These are phyloP conservation scores for Austroboletus eburneus DNA, from an alignment of 768 basidiomycete genomes.

Conservation along the genomic window DNA sequence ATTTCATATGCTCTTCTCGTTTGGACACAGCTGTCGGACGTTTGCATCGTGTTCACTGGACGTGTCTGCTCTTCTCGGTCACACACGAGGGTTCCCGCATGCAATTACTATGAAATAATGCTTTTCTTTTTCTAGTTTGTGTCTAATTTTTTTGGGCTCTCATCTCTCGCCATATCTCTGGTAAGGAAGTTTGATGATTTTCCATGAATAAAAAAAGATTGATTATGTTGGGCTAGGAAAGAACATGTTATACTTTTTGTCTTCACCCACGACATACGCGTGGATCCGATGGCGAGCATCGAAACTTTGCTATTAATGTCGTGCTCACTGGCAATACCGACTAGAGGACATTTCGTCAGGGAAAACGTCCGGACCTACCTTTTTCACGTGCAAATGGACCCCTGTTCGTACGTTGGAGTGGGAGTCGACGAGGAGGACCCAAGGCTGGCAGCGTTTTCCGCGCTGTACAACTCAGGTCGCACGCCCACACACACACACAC, in stretches of 20 bases:
- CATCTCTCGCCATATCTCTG: neutral
- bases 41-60: neutral
- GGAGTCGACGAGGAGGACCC: conserved; percentile 47
- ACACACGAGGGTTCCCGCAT: neutral
- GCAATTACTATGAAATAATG: neutral
- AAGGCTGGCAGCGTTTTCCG: conserved; percentile 49
- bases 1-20: neutral
- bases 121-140: neutral
- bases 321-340: conserved; percentile 5
- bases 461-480: conserved; percentile 51
- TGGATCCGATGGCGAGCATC: conserved; percentile 1
- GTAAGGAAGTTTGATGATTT: conserved; percentile 8
- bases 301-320: conserved; percentile 11
- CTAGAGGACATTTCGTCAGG: conserved; percentile 6
- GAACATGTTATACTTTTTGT: conserved; percentile 3
- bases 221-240: neutral
- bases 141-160: conserved; percentile 1
- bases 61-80: neutral
- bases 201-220: conserved; percentile 4
- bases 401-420: conserved; percentile 40
- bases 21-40: neutral
- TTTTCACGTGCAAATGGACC: conserved; percentile 37
- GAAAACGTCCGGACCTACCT: no score
- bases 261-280: neutral
- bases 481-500: conserved; percentile 45